phyloP scores from a whole-genome alignment of 2,329 filamentous ascomycete species.

The Clarireedia homoeocarpa region DNA sequence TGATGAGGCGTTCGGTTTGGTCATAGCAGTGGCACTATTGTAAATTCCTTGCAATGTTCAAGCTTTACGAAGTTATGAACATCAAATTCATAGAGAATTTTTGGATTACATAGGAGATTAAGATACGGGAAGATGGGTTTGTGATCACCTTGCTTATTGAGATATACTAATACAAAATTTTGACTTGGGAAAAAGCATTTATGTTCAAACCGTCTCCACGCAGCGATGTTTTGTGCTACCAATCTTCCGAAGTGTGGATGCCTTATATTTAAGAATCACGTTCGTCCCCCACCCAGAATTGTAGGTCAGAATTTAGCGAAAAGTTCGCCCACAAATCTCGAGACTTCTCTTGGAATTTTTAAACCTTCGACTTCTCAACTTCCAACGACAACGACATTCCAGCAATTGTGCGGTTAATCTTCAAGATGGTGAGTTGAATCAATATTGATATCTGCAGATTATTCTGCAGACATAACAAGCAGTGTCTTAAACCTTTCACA shows the following conservation, averaged over 20 bases:
- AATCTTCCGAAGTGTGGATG: slow-evolving; percentile 63
- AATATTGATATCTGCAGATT: slow-evolving; percentile 7
- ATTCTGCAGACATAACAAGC: slow-evolving; percentile 8
- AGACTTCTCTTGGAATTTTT: slow-evolving; percentile 3
- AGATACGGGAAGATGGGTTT: no score
- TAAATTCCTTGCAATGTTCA: not conserved
- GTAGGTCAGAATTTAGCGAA: not conserved
- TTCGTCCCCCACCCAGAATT: slow-evolving; percentile 9
- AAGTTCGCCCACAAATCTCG: slow-evolving; percentile 9
- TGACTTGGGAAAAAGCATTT: no score
- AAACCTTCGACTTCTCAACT: slow-evolving; percentile 9
- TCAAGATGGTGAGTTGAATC: slow-evolving; percentile 62
- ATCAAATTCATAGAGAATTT: not conserved
- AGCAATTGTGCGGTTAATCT: slow-evolving; percentile 31
- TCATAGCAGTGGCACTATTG: not conserved
- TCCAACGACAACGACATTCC: slow-evolving; percentile 35
- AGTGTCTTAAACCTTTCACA: slow-evolving; percentile 20
- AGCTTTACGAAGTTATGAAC: slow-evolving; percentile 5
- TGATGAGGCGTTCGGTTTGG: not conserved
- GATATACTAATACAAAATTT: no score
- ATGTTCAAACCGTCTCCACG: no score
- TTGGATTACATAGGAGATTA: not conserved
- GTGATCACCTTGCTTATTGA: no score
- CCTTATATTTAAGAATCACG: not conserved
- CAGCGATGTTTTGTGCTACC: slow-evolving; percentile 46